Evolutionary conservation across 805 yeast genomes (phyloP), one percentile per base, ranked within the genome.

Genomic region (Priceomyces melissophilus): DNA sequence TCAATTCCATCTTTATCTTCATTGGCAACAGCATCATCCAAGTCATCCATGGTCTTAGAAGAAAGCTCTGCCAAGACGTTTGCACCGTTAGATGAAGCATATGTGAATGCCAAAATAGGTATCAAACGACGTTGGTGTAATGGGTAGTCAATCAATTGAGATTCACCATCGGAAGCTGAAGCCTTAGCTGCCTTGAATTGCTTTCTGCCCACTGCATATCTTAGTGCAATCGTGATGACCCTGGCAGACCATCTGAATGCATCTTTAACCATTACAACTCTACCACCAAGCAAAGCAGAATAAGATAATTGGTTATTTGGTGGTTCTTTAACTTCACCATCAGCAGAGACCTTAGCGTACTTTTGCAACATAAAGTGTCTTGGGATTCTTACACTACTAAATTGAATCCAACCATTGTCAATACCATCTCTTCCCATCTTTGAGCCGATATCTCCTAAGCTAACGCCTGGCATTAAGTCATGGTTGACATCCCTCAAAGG

Each of bases 341-440:
- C 78, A 8, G 73, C 65, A 32, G 72, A 69, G 38, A 88, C 84
- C 54, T 79, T 75, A 32, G 87, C 76, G 61, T 81, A 87, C 60
- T 82, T 84, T 60, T 81, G 79, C 54, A 88, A 68, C 90, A 88
- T 80, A 63, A 73, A 84, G 57, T 76, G 81, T 45, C 87, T 77
- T 40, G 96, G 96, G 46, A 88, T 84, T 37, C 81, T 74, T 39
- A 87, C 96, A 52, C 80, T 72, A 40, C 82, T 70, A 66, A 86
- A 89, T 64, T 87, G 96, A 54, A 88, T 85, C 96, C 96, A 88
- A 39, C 96, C 96, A 60, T 88, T 88, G 57, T 88, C 96, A 48
- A 88, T 84, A 46, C 95, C 96, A 55, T 88, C 93, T 55, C 96
- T 76, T 40, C 96, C 96, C 95, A 88, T 87, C 67, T 88, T 88